Conservation (phyloP, 306 rosid species). For the Casuarina equisetifolia region DNA sequence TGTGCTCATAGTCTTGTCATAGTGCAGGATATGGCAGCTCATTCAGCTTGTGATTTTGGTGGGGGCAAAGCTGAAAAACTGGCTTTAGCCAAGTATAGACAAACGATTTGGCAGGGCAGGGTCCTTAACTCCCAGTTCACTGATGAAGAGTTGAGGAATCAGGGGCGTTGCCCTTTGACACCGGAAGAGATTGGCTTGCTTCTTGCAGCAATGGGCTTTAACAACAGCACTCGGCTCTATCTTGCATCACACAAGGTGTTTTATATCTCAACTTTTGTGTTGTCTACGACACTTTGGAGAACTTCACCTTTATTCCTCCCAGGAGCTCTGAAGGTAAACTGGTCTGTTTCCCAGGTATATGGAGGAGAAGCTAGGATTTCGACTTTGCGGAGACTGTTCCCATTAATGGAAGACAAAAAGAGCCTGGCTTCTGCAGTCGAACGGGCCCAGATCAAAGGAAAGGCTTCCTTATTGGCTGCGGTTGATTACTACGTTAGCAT, state of each 20-base stretch:
- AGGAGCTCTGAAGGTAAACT: slow-evolving; percentile 13
- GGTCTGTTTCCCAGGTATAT: slow-evolving; percentile 60
- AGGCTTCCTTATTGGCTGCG: slow-evolving; percentile 95
- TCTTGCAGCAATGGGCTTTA: slow-evolving; percentile 89
- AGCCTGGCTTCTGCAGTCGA: slow-evolving; percentile 77
- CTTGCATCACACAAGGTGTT: slow-evolving; percentile 98
- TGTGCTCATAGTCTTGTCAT: background rate
- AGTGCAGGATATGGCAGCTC: slow-evolving; percentile 97
- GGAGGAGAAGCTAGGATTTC: slow-evolving; percentile 96
- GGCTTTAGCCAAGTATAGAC: slow-evolving; percentile 93
- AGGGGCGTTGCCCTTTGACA: slow-evolving; percentile 98
- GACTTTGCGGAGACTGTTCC: slow-evolving; percentile 67
- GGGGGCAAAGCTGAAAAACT: slow-evolving; percentile 91
- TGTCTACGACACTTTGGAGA: slow-evolving; percentile 13
- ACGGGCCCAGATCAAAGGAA: slow-evolving; percentile 74
- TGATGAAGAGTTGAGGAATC: slow-evolving; percentile 85
- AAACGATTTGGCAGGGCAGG: slow-evolving; percentile 95
- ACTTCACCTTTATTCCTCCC: slow-evolving; percentile 13
- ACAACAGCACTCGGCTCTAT: slow-evolving; percentile 85
- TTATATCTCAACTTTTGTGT: slow-evolving; percentile 21
- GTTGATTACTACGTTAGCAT: slow-evolving; percentile 85
- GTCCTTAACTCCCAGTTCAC: slow-evolving; percentile 97
- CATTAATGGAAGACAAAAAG: slow-evolving; percentile 90
- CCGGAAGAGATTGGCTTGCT: slow-evolving; percentile 96
- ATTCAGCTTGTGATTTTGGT: slow-evolving; percentile 99